Conservation (phyloP, 2,329 filamentous ascomycete genomes). For the Sordariomycetes sp. region DNA sequence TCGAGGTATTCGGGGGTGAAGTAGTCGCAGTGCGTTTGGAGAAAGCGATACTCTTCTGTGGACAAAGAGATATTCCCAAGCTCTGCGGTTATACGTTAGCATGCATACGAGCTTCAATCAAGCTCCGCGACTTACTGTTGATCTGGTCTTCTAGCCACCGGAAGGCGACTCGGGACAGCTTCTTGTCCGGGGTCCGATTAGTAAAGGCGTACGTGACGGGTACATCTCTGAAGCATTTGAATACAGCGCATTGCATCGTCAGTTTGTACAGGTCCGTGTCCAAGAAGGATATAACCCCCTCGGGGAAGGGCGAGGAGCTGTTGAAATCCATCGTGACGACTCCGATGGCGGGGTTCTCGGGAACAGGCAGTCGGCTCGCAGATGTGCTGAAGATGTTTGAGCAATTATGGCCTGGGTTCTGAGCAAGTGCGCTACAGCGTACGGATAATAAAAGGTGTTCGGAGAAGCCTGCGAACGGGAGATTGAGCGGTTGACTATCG, state of each 20-base stretch:
- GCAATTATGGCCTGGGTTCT: background rate
- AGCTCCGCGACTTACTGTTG: slow-evolving; percentile 46
- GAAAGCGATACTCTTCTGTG: slow-evolving; percentile 69
- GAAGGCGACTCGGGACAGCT: slow-evolving; percentile 74
- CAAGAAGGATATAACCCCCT: slow-evolving; percentile 73
- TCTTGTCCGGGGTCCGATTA: slow-evolving; percentile 91
- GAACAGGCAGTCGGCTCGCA: too few relatives aligned
- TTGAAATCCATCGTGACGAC: slow-evolving; percentile 58
- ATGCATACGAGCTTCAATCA: background rate
- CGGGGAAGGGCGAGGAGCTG: slow-evolving; percentile 56
- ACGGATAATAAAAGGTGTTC: too few relatives aligned
- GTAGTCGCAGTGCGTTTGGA: slow-evolving; percentile 73
- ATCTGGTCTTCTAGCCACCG: slow-evolving; percentile 81
- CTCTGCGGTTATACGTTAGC: slow-evolving; percentile 36
- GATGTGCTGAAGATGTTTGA: background rate
- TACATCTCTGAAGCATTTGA: slow-evolving; percentile 80
- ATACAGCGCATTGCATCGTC: slow-evolving; percentile 96
- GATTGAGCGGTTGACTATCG: too few relatives aligned
- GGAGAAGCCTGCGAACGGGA: too few relatives aligned
- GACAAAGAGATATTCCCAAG: slow-evolving; percentile 75
- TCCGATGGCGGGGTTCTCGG: too few relatives aligned
- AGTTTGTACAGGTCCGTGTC: slow-evolving; percentile 89
- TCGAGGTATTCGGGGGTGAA: slow-evolving; percentile 67
- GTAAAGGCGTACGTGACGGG: slow-evolving; percentile 89
- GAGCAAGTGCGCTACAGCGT: too few relatives aligned